Percentiles rank a stretch among this genome's conserved stretches.
Evolutionary conservation across 2,329 filamentous ascomycete genomes (phyloP).

Genomic region (Arthroderma sp.): DNA sequence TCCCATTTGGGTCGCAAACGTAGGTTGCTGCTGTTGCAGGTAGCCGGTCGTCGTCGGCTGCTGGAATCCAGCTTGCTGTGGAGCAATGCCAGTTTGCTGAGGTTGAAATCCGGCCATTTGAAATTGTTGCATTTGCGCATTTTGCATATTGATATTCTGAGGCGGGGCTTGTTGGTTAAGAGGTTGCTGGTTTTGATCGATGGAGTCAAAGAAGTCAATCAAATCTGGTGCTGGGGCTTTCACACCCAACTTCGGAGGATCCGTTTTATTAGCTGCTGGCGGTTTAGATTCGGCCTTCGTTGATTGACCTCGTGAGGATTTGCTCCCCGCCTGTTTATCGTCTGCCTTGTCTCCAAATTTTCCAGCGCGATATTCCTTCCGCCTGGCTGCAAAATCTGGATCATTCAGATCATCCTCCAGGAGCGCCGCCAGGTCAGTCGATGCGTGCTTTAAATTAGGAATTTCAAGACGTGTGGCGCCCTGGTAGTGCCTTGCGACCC

Average conservation of each 20-base stretch:
- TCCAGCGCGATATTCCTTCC: slow-evolving; percentile 81
- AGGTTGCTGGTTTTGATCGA: slow-evolving; percentile 73
- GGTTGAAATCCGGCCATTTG: slow-evolving; percentile 22
- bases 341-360: slow-evolving; percentile 55
- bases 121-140: slow-evolving; percentile 18
- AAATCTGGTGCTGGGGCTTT: slow-evolving; percentile 49
- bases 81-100: slow-evolving; percentile 13
- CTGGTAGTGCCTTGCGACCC: slow-evolving; percentile 77
- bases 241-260: slow-evolving; percentile 17
- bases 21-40: slow-evolving; percentile 14
- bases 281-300: slow-evolving; percentile 25
- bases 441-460: slow-evolving; percentile 92
- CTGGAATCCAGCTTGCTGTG: slow-evolving; percentile 13
- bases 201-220: slow-evolving; percentile 91
- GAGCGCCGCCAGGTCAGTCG: slow-evolving; percentile 75
- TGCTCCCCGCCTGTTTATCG: slow-evolving; percentile 25
- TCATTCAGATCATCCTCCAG: slow-evolving; percentile 92
- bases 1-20: slow-evolving; percentile 13
- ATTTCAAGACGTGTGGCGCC: slow-evolving; percentile 85
- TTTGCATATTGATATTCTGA: slow-evolving; percentile 20
- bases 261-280: slow-evolving; percentile 13
- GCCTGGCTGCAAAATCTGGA: slow-evolving; percentile 85
- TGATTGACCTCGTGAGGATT: slow-evolving; percentile 6
- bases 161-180: slow-evolving; percentile 38
- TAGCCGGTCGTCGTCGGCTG: slow-evolving; percentile 15